These are phyloP conservation scores for Glonium stellatum DNA, from an alignment of 495 filamentous ascomycete genomes.

Conservation along the genomic window DNA sequence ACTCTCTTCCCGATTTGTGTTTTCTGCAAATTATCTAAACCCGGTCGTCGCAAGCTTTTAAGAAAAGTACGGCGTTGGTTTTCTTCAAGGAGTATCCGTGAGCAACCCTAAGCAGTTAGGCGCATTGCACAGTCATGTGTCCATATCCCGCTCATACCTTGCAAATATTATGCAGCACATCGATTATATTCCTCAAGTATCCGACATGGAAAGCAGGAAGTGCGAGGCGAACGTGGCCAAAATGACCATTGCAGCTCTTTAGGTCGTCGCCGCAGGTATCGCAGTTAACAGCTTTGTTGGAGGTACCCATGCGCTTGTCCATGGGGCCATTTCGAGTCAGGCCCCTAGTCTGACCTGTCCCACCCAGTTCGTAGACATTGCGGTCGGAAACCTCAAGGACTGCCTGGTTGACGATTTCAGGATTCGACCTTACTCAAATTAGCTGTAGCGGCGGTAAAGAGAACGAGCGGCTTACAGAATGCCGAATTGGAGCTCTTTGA, in stretches of 20 bases:
- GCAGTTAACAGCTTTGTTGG: constrained; percentile 64
- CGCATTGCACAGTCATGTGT: neutral
- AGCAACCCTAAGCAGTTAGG: constrained; percentile 50
- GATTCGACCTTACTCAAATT: constrained; percentile 57
- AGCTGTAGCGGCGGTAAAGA: neutral
- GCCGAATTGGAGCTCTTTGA: constrained; percentile 89
- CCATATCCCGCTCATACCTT: constrained; percentile 45
- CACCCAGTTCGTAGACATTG: constrained; percentile 79
- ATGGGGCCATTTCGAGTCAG: constrained; percentile 75
- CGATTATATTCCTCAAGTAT: constrained; percentile 84
- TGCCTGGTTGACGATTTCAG: constrained; percentile 89
- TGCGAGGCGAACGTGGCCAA: constrained; percentile 82
- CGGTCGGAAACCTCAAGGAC: constrained; percentile 88
- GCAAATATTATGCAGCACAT: constrained; percentile 87
- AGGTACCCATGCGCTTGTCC: constrained; percentile 84
- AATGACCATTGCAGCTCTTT: constrained; percentile 84
- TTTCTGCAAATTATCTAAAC: constrained; percentile 78
- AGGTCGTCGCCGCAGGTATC: constrained; percentile 73
- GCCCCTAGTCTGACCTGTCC: constrained; percentile 41
- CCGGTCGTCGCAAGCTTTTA: constrained; percentile 68
- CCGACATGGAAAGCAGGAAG: constrained; percentile 92
- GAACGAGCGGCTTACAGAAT: constrained; percentile 56
- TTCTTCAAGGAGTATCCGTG: constrained; percentile 71
- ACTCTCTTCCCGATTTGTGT: constrained; percentile 76
- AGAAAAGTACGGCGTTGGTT: constrained; percentile 63